A percentile compares a stretch with the other conserved stretches of the same genome.
Conservation (phyloP, 768 basidiomycete species). For the Tulasnella sp. region DNA sequence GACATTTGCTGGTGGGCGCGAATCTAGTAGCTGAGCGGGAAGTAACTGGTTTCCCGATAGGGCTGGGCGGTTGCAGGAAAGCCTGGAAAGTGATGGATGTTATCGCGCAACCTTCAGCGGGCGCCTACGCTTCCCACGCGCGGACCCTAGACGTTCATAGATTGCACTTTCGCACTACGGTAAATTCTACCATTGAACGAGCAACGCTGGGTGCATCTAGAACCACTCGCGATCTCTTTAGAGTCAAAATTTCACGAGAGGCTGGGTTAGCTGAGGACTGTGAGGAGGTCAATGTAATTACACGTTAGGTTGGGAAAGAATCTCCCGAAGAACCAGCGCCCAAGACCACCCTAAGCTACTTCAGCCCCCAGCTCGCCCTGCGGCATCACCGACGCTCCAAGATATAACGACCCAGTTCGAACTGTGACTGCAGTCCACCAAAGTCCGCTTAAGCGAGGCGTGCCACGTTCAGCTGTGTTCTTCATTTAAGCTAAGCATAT, state of each 20-base stretch:
- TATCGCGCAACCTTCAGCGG: background rate
- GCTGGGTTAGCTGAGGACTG: background rate
- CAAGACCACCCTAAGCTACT: background rate
- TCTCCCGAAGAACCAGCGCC: background rate
- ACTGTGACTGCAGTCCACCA: too few relatives aligned
- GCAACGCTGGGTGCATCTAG: too few relatives aligned
- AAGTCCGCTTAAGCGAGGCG: too few relatives aligned
- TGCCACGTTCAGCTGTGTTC: too few relatives aligned
- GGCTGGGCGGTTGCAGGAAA: background rate
- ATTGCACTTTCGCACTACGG: background rate
- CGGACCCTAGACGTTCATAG: background rate
- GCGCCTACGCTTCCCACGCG: background rate
- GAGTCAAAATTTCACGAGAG: background rate
- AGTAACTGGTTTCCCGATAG: background rate
- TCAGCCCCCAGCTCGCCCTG: background rate
- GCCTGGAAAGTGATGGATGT: background rate
- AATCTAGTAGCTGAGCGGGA: background rate
- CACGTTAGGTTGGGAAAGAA: too few relatives aligned
- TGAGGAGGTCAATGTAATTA: too few relatives aligned
- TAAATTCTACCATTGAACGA: background rate
- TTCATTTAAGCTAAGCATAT: too few relatives aligned
- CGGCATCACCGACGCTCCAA: too few relatives aligned
- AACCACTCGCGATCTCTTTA: background rate
- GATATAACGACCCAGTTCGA: too few relatives aligned
- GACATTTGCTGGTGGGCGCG: background rate